Base-by-base conservation (phyloP, 2,329 filamentous ascomycete species). In the Ilyonectria sp. region DNA sequence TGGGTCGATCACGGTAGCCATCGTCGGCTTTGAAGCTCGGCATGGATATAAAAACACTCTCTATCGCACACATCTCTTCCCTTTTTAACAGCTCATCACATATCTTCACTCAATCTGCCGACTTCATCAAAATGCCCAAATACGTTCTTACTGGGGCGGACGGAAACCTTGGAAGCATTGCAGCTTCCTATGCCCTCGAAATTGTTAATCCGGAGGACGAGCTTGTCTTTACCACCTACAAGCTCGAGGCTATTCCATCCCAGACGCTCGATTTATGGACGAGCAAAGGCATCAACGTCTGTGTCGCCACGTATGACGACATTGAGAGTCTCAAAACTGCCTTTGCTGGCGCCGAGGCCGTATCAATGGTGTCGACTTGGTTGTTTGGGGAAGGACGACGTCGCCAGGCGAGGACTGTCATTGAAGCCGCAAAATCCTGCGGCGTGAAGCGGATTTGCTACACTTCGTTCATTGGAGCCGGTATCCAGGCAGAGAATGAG, bases 61-160 rank as follows among this genome's bases (percentile, higher is more conserved):
- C 6, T 21, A 2, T 43, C 29, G 17, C 47, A 6, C 4, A 11
- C 17, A 40, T 9, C 4, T 9, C 10, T 21, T 11, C 11, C 5
- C 1, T 13, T 13, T 4, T 54, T n/a, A 13, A 10, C 2, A 6
- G 2, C 40, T 5, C 37, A 3, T 37, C 29, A 5, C 17, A 7
- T 2, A 19, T 43, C 7, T 13, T 43, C 17, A 15, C 40, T 23
- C 15, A 11, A 40, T n/a, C 40, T 19, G 11, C 29, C 21, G 35
- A 35, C 23, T 47, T 35, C 11, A 63, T 23, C 17, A 65, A 7
- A 8, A 75, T 75, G 73, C 68, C 73, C 47, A 75, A 75, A 26
- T 75, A 55, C 63, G 73, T 75, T 53, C 70, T 75, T 19, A 75
- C 73, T 6, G 73, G 73, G 9, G 73, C 66, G n/a, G 73, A 75